Evolutionary conservation across 768 basidiomycete genomes (phyloP), one percentile per base, ranked within the genome.

Genomic region (Cystofilobasidium macerans): DNA sequence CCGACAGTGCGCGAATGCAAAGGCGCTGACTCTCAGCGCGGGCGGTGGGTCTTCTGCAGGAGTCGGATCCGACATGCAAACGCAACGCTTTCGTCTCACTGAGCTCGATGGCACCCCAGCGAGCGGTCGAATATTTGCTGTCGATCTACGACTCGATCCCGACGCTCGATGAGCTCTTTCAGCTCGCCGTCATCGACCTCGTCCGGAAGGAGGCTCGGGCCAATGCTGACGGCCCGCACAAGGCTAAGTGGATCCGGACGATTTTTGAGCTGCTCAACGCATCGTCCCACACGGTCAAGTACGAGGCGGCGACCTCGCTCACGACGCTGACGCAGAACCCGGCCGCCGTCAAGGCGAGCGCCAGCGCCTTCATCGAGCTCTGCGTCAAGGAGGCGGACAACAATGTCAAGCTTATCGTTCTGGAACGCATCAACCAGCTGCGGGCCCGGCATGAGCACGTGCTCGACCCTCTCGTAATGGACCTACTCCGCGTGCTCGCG

Each of bases 81-180:
- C 85, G 93, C 13, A 97, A 99, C 73, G 94, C 94, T 11, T 95
- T 99, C 75, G 90, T 94, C 51, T 92, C 94, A 76, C 84, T 98
- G 36, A 85, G 89, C 48, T 80, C 76, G 64, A 76, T 77, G 66
- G 84, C 92, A 3, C 89, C 93, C 80, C 82, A 84, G 0, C 90
- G 87, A 72, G 95, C 93, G 0, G 89, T 92, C 69, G 88, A 95
- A 72, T 97, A 91, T 78, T 83, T 97, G 70, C 78, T 88, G 71
- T 84, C 82, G 71, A 83, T 92, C 58, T 88, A 89, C 74, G 93
- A 97, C 72, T 82, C 85, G 57, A 84, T 98, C 63, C 79, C 84
- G 4, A 78, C 80, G 18, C 79, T 95, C 78, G 93, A 98, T 70
- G 93, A 98, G 78, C 80, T 87, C 68, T 79, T 98, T 78, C 95